Conservation (phyloP, 1,284 basidiomycete species). For the Testicularia cyperi region DNA sequence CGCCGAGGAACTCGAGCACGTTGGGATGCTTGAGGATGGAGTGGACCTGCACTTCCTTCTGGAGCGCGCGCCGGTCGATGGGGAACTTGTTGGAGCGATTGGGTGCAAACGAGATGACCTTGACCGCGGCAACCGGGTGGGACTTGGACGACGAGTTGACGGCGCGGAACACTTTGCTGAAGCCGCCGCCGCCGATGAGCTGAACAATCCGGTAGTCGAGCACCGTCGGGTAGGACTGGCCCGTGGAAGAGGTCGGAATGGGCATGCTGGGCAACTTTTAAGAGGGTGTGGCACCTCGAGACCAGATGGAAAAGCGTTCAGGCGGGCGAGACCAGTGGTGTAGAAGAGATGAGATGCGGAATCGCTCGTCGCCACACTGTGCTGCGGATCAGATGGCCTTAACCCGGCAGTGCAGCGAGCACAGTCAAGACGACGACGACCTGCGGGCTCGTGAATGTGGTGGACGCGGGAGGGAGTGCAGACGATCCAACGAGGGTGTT, state of each 20-base stretch:
- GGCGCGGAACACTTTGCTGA: constrained; percentile 56
- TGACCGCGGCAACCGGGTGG: constrained; percentile 55
- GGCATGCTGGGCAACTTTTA: constrained; percentile 20
- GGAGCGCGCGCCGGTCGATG: constrained; percentile 56
- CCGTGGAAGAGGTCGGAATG: constrained; percentile 54
- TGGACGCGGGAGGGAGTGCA: too few species aligned
- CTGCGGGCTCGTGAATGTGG: too few species aligned
- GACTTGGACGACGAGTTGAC: constrained; percentile 37
- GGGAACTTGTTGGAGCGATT: constrained; percentile 44
- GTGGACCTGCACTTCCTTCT: constrained; percentile 93
- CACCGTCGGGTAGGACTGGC: constrained; percentile 52
- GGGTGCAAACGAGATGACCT: constrained; percentile 56
- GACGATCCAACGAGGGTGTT: too few species aligned
- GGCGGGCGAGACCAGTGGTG: neutral
- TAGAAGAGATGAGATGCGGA: too few species aligned
- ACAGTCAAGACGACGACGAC: too few species aligned
- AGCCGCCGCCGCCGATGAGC: constrained; percentile 58
- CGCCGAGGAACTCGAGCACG: constrained; percentile 81
- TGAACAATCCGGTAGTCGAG: constrained; percentile 56
- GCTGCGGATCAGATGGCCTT: too few species aligned
- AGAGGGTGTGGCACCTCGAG: too few species aligned
- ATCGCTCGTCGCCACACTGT: too few species aligned
- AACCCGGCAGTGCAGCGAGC: too few species aligned
- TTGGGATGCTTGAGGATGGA: constrained; percentile 76
- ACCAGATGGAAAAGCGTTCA: neutral